Evolutionary conservation across 169 alveolate species (phyloP), one percentile per base, ranked within the genome.

Genomic region (Plasmodium cynomolgi): DNA sequence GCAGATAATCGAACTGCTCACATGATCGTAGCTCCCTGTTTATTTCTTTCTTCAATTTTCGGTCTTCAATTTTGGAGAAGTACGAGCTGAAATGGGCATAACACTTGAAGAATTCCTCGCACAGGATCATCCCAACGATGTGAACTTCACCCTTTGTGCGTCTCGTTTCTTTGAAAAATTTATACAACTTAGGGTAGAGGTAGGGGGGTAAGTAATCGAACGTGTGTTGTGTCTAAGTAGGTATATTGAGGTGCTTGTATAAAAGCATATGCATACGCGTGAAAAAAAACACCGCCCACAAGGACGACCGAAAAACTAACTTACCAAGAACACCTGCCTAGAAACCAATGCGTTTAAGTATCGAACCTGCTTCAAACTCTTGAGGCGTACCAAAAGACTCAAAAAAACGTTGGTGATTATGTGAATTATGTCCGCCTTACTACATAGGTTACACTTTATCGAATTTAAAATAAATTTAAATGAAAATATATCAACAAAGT

Each of bases 91-190:
- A 86, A 44, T 74, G 85, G 3, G 39, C 41, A 33, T 86, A 86
- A 74, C 93, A 86, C 23, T 74, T 86, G 47, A 86, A 86, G 62
- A 86, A 86, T 77, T 86, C 93, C 26, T 75, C 41, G 39, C 84
- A 74, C 20, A 86, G 9, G 13, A 86, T 75, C 29, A 37, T 37
- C 23, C 74, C 85, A 33, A 50, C 68, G 23, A 23, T 34, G 58
- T 56, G 20, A 15, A 31, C 0, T 33, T 58, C 71, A 5, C 39
- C 41, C 11, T 33, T 54, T 11, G 15, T 20, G 44, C 1, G 80
- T 2, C 37, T 37, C 33, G 62, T 86, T 0, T 41, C 17, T 58
- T 79, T 44, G 13, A 86, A 39, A 26, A 79, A 13, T 33, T 79
- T 56, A 15, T 75, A 29, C 33, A 86, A 79, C 93, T 86, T 75